Conservation (phyloP, 306 rosid genomes). For the Dryas drummondii region DNA sequence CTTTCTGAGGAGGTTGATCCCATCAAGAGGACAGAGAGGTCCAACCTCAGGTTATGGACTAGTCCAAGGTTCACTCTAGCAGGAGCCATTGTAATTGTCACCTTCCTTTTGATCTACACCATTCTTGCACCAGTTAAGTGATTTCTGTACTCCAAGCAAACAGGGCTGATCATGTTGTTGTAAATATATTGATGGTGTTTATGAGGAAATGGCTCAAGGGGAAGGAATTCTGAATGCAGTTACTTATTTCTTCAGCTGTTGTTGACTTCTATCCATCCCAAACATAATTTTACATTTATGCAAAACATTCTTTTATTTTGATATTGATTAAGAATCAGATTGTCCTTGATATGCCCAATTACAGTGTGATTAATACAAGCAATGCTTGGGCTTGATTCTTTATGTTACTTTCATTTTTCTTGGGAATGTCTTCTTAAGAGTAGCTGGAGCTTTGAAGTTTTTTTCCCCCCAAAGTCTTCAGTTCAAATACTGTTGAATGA, state of each 20-base stretch:
- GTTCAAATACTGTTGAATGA: background rate
- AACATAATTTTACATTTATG: too few species aligned
- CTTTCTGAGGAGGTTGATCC: conserved; percentile 90
- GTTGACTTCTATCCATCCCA: conserved; percentile 10
- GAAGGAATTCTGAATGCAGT: conserved; percentile 21
- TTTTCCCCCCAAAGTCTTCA: background rate
- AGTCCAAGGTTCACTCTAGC: conserved; percentile 78
- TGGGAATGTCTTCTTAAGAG: background rate
- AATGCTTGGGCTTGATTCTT: too few species aligned
- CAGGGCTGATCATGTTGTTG: conserved; percentile 1
- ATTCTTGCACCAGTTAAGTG: conserved; percentile 73
- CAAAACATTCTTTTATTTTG: background rate
- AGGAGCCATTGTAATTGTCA: conserved; percentile 71
- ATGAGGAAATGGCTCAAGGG: conserved; percentile 6
- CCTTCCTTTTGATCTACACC: conserved; percentile 76
- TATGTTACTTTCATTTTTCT: too few species aligned
- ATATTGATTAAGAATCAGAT: background rate
- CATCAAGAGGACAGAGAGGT: conserved; percentile 82
- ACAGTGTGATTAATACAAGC: background rate
- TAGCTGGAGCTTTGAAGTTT: background rate
- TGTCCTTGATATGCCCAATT: background rate
- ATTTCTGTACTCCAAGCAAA: conserved; percentile 8
- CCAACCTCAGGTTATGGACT: conserved; percentile 83
- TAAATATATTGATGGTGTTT: conserved; percentile 6
- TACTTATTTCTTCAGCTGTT: conserved; percentile 27